These are phyloP conservation scores for Casuarina equisetifolia DNA, from an alignment of 306 rosid species.

Conservation along the genomic window DNA sequence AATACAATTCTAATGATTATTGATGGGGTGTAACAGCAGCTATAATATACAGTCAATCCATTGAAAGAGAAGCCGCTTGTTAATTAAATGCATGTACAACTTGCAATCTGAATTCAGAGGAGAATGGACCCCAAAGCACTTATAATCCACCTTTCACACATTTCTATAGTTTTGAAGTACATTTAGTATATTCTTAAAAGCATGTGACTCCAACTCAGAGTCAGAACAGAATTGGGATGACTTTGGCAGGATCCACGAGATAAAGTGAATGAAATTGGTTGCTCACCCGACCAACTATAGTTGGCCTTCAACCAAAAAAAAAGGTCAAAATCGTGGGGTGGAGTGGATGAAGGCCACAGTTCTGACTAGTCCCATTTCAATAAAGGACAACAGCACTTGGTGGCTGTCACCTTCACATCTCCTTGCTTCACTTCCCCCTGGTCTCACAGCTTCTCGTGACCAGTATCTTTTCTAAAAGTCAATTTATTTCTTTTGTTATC, in stretches of 20 bases:
- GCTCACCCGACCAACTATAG: neutral
- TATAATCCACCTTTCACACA: too few species aligned
- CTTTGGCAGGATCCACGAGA: conserved; percentile 2
- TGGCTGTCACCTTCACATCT: neutral
- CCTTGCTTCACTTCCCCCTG: neutral
- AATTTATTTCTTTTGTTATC: neutral
- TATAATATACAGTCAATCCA: too few species aligned
- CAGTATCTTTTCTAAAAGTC: neutral
- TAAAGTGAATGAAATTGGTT: neutral
- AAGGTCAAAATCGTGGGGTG: neutral
- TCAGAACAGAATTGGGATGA: neutral
- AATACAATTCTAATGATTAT: too few species aligned
- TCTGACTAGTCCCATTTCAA: too few species aligned
- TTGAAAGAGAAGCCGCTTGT: too few species aligned
- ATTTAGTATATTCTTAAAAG: neutral
- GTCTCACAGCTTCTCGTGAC: neutral
- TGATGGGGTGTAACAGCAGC: too few species aligned
- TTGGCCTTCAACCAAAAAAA: neutral
- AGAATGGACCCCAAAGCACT: too few species aligned
- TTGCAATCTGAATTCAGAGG: too few species aligned
- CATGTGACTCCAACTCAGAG: neutral
- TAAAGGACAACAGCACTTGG: neutral
- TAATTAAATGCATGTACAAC: too few species aligned
- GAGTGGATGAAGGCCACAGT: neutral
- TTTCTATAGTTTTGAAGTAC: too few species aligned